Evolutionary conservation across 129 eudicot species (phyloP), one percentile per base, ranked within the genome.

Genomic region (Scalesia atractyloides): DNA sequence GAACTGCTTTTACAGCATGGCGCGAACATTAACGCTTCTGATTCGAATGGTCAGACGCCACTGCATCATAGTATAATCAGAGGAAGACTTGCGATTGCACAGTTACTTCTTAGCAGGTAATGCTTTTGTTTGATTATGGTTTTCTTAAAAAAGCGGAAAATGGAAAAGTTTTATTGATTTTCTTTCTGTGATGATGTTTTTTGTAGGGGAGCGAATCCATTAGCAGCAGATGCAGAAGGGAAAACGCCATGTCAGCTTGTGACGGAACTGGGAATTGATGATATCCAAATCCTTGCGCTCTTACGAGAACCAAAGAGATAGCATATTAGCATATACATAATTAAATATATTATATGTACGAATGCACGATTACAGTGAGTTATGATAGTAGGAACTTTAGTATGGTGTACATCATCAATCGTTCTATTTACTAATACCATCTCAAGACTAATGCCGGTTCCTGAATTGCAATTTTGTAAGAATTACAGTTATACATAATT

Each of bases 1-100:
- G 98, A 93, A 78, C 81, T 93, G 73, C 92, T 93, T 49, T 64
- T 93, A 51, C 98, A 89, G 68, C 83, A 89, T 64, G 98, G 98
- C 22, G 96, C 98, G 41, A 79, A 82, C 61, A 66, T 87, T 3
- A 78, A 86, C 61, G 83, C 87, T 47, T 76, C 78, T 69, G 98
- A 93, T 79, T 82, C 83, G 11, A 87, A 76, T 84, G 96, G 89
- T 56, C 96, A 83, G 53, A 93, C 96, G 50, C 91, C 98, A 22
- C 82, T 93, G 75, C 98, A 93, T 82, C 89, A 90, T 34, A 37
- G 91, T 70, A 80, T 93, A n/a, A 61, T 81, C 11, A 79, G 84
- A 75, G 92, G 89, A 70, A 82, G 88, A 82, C 76, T 67, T 64
- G 84, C 71, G 62, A 85, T 79, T 39, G 86, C 88, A 30, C 90